Conservation (phyloP, 2,329 filamentous ascomycete genomes). For the Fusarium sp. region DNA sequence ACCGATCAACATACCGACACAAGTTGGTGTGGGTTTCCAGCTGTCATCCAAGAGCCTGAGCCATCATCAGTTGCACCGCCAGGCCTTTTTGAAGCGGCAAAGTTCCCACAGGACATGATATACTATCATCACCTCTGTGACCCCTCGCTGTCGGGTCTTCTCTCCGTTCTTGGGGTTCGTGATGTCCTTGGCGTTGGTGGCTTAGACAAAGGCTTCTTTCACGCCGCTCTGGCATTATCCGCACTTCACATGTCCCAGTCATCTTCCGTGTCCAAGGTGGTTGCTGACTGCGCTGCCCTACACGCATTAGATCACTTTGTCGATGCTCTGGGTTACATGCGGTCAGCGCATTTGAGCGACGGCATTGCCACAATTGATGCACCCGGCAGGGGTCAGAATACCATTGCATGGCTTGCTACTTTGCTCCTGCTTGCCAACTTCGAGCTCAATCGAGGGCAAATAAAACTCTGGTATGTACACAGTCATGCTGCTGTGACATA, state of each 20-base stretch:
- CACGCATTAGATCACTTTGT: conserved; percentile 34
- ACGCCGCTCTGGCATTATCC: conserved; percentile 22
- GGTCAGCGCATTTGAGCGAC: conserved; percentile 13
- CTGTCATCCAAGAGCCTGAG: background rate
- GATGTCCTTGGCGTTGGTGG: conserved; percentile 12
- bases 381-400: conserved; percentile 9
- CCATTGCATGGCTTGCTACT: conserved; percentile 26
- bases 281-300: background rate
- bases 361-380: background rate
- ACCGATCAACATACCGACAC: background rate
- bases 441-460: conserved; percentile 26
- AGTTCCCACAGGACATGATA: conserved; percentile 30
- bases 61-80: conserved; percentile 13
- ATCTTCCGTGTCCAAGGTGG: background rate
- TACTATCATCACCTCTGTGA: conserved; percentile 34
- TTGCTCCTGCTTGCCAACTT: conserved; percentile 28
- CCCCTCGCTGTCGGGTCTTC: conserved; percentile 10
- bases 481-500: conserved; percentile 29
- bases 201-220: conserved; percentile 21
- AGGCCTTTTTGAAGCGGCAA: conserved; percentile 17
- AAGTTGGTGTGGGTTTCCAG: background rate
- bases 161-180: conserved; percentile 16
- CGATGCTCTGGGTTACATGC: conserved; percentile 13
- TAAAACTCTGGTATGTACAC: conserved; percentile 33
- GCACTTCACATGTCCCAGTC: conserved; percentile 28